Percentiles rank a stretch among this genome's conserved stretches.
These are phyloP conservation scores for Rhodotorula diobovata DNA, from an alignment of 768 basidiomycete genomes.

Conservation along the genomic window DNA sequence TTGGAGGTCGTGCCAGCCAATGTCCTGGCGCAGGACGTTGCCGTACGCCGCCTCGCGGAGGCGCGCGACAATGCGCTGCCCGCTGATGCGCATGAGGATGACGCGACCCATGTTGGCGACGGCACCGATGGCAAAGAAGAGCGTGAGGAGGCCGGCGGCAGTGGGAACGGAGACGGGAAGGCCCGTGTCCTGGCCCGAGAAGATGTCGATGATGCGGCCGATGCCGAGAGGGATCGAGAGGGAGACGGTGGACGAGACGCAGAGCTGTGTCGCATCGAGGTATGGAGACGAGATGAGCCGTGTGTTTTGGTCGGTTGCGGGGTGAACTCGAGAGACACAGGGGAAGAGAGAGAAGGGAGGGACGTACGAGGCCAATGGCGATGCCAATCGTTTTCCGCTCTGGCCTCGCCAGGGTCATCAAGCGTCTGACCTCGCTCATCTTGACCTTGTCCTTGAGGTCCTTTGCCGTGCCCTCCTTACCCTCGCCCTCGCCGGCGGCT, in stretches of 20 bases:
- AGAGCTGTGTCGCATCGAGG: slow-evolving; percentile 52
- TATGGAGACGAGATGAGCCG: background rate
- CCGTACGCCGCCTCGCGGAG: slow-evolving; percentile 75
- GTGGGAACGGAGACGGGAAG: slow-evolving; percentile 73
- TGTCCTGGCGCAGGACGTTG: slow-evolving; percentile 48
- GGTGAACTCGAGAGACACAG: background rate
- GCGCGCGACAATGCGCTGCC: slow-evolving; percentile 85
- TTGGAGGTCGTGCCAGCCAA: slow-evolving; percentile 40
- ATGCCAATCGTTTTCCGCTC: slow-evolving; percentile 70
- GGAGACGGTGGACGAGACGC: slow-evolving; percentile 83
- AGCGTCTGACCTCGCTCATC: slow-evolving; percentile 33
- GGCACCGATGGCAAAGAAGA: slow-evolving; percentile 81
- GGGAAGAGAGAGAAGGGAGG: background rate
- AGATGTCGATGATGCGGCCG: slow-evolving; percentile 90
- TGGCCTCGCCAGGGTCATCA: slow-evolving; percentile 71
- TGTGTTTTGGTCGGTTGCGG: no score
- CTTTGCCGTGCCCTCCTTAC: background rate
- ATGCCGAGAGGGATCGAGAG: slow-evolving; percentile 91
- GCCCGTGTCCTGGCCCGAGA: slow-evolving; percentile 53
- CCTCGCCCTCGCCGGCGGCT: background rate
- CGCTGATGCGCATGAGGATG: slow-evolving; percentile 79
- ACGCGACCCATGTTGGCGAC: slow-evolving; percentile 76
- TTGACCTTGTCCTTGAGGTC: slow-evolving; percentile 24
- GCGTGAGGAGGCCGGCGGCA: slow-evolving; percentile 67
- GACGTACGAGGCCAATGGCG: slow-evolving; percentile 61